Evolutionary conservation across 2,329 filamentous ascomycete species (phyloP).

Genomic region (Alternaria longipes): DNA sequence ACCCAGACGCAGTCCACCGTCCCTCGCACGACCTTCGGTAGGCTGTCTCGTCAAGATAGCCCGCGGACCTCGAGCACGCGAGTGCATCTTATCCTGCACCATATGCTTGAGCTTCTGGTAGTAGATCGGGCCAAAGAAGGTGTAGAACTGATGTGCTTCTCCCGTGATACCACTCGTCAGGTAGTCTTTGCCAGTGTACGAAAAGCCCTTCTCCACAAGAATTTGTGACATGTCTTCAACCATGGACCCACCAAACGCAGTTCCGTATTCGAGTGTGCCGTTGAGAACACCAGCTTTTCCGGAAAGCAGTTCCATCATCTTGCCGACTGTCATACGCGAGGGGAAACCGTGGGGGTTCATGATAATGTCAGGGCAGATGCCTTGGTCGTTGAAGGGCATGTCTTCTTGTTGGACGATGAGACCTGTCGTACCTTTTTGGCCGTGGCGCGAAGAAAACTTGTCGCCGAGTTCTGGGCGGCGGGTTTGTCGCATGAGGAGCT

Average conservation of each 20-base stretch:
- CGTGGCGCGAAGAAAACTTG: constrained; percentile 98
- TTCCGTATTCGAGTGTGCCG: constrained; percentile 90
- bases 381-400: constrained; percentile 92
- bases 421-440: constrained; percentile 96
- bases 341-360: constrained; percentile 99
- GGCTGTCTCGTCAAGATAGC: constrained; percentile 95
- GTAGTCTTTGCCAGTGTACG: constrained; percentile 96
- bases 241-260: constrained; percentile 81
- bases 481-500: constrained; percentile 96
- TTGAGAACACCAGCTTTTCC: constrained; percentile 91
- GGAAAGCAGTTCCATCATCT: constrained; percentile 92
- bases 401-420: constrained; percentile 97
- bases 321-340: constrained; percentile 98
- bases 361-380: constrained; percentile 96
- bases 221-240: constrained; percentile 89
- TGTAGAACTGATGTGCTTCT: constrained; percentile 91
- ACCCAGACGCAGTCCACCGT: constrained; percentile 90
- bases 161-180: constrained; percentile 95
- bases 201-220: constrained; percentile 88
- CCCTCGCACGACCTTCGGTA: constrained; percentile 91
- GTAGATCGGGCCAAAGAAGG: constrained; percentile 98
- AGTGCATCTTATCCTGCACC: constrained; percentile 99
- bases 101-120: constrained; percentile 99
- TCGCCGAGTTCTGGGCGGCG: constrained; percentile 93
- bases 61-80: constrained; percentile 85